Conservation (phyloP, 2,329 filamentous ascomycete genomes). For the Botrytis fabae region DNA sequence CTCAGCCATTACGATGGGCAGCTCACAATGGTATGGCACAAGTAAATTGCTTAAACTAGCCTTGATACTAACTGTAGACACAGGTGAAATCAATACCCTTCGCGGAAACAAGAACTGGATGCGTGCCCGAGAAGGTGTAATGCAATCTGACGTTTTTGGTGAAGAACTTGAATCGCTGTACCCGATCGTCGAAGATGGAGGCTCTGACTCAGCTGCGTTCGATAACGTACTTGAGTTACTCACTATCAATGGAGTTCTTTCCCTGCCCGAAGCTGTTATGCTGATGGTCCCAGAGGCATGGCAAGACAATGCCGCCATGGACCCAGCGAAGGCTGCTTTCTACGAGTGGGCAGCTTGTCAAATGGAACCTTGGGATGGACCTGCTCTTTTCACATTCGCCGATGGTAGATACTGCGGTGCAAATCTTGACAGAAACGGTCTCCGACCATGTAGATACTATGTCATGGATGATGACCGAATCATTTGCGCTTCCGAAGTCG, state of each 20-base stretch:
- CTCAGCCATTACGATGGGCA: conserved; percentile 92
- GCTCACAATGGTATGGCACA: conserved; percentile 78
- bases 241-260: conserved; percentile 93
- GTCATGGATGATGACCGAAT: conserved; percentile 96
- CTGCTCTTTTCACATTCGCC: conserved; percentile 93
- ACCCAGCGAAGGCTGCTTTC: conserved; percentile 92
- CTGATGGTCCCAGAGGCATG: conserved; percentile 98
- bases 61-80: conserved; percentile 34
- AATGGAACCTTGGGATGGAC: conserved; percentile 99
- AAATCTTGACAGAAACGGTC: conserved; percentile 92
- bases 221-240: conserved; percentile 94
- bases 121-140: conserved; percentile 91
- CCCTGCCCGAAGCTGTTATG: conserved; percentile 94
- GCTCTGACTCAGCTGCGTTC: conserved; percentile 94
- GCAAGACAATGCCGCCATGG: conserved; percentile 91
- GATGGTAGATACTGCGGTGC: conserved; percentile 96
- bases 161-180: conserved; percentile 89
- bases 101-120: conserved; percentile 99
- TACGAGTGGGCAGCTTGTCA: conserved; percentile 98
- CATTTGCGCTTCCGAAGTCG: conserved; percentile 94
- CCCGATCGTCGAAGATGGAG: conserved; percentile 93
- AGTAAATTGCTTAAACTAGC: conserved; percentile 35
- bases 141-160: conserved; percentile 89
- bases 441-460: conserved; percentile 95
- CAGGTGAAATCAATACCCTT: conserved; percentile 89